Evolutionary conservation across 2,329 filamentous ascomycete species (phyloP), one percentile per base, ranked within the genome.

Genomic region (Xylaria sp.): DNA sequence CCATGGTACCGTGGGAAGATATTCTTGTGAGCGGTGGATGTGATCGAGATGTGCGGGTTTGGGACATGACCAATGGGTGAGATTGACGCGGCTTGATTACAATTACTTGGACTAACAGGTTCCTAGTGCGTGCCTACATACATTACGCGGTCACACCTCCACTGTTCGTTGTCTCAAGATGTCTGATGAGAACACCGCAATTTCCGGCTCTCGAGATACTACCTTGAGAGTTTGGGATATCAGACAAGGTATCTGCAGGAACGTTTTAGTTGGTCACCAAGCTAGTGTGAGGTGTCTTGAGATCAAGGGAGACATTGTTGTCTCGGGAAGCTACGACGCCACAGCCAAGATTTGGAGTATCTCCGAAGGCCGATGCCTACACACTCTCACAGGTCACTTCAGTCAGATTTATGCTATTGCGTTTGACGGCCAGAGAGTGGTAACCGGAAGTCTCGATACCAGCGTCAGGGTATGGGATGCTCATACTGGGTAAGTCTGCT

Each of bases 321-420:
- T 99, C n/a, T 97, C 94, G 36, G 96, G 96, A 66, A 97, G 94
- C 80, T 99, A 99, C 81, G 96, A 99, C 79, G 97, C 96, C 6
- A 97, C 93, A 26, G 96, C 96, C 26, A 92, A 94, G 75, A 95
- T 99, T 66, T 99, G 96, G 96, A 97, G 93, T 80, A 98, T 99
- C 61, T 97, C 93, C 1, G 93, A 97, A 81, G 96, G 96, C 36
- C 90, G 93, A 71, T 99, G 96, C 79, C 83, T 98, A 63, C 91
- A 95, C 73, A 97, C 94, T 0, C 85, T 99, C 46, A 90, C 92
- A 53, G 96, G 96, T 0, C 96, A 99, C 81, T 99, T 97, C 81
- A 98, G 95, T 78, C 96, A 99, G 79, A 99, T 99, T 67, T 99
- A 99, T 79, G 96, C 96, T 23, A 97, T 99, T 78, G 96, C 96